Evolutionary conservation across 345 rosid species (phyloP).

Genomic region (Eucalyptus coolabah): DNA sequence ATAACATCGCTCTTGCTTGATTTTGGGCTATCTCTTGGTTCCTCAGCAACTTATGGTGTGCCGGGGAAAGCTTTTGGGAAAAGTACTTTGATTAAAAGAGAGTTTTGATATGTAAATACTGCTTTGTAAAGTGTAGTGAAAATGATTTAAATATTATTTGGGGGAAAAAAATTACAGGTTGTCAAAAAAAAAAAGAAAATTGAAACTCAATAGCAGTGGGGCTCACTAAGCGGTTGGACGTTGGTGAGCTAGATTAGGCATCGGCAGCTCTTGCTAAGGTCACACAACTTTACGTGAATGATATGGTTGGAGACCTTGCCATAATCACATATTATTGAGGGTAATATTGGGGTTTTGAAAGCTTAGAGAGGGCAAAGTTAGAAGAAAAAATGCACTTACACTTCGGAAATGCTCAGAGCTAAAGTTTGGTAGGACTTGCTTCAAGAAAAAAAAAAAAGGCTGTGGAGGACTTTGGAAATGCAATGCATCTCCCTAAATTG

Average conservation of each 20-base stretch:
- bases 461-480: not conserved
- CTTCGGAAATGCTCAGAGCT: not conserved
- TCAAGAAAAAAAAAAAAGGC: not conserved
- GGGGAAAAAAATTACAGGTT: accelerated
- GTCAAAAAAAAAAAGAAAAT: too few species aligned
- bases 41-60: not conserved
- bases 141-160: too few species aligned
- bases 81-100: too few species aligned
- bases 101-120: accelerated
- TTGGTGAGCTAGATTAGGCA: not conserved
- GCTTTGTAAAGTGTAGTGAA: not conserved
- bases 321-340: not conserved
- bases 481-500: not conserved
- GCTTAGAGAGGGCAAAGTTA: not conserved
- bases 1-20: not conserved
- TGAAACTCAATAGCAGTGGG: accelerated
- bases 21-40: accelerated
- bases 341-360: too few species aligned
- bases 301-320: not conserved
- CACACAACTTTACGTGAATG: accelerated
- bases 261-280: accelerated
- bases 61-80: not conserved
- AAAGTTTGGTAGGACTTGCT: not conserved
- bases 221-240: accelerated
- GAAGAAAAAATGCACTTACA: too few species aligned